Conservation (phyloP, 169 alveolate species). For the Plasmodium vinckei region DNA sequence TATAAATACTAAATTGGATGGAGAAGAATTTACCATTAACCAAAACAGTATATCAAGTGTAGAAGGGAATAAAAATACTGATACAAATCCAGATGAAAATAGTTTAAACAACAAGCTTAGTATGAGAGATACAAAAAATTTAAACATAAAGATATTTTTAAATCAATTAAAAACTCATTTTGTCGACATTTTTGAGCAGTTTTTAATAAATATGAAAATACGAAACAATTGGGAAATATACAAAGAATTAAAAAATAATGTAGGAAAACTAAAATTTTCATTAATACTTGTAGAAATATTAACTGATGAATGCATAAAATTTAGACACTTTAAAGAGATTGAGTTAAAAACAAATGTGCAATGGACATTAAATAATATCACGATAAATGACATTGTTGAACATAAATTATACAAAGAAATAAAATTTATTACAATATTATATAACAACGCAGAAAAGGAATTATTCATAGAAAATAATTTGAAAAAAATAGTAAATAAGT, state of each 20-base stretch:
- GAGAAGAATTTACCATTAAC: neutral
- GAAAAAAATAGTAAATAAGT: conserved; percentile 63
- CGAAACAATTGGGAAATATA: conserved; percentile 73
- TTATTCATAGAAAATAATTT: conserved; percentile 61
- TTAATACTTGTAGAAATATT: conserved; percentile 73
- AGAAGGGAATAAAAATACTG: neutral
- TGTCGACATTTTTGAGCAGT: conserved; percentile 49
- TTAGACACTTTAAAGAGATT: conserved; percentile 73
- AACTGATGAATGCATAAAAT: conserved; percentile 69
- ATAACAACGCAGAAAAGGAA: conserved; percentile 74
- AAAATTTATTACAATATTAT: conserved; percentile 47
- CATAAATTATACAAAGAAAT: conserved; percentile 68
- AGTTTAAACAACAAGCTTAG: neutral
- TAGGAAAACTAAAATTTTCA: conserved; percentile 66
- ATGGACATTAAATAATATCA: conserved; percentile 65
- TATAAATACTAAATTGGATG: neutral
- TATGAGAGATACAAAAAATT: conserved; percentile 11
- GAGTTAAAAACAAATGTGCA: conserved; percentile 53
- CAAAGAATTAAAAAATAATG: conserved; percentile 69
- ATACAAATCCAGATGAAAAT: neutral
- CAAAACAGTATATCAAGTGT: neutral
- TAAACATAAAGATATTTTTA: conserved; percentile 46
- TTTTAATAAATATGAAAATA: conserved; percentile 58
- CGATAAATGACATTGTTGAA: conserved; percentile 67
- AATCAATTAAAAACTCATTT: conserved; percentile 50